phyloP scores from a whole-genome alignment of 352 stramenopile genomes.

The Phytophthora sojae region DNA sequence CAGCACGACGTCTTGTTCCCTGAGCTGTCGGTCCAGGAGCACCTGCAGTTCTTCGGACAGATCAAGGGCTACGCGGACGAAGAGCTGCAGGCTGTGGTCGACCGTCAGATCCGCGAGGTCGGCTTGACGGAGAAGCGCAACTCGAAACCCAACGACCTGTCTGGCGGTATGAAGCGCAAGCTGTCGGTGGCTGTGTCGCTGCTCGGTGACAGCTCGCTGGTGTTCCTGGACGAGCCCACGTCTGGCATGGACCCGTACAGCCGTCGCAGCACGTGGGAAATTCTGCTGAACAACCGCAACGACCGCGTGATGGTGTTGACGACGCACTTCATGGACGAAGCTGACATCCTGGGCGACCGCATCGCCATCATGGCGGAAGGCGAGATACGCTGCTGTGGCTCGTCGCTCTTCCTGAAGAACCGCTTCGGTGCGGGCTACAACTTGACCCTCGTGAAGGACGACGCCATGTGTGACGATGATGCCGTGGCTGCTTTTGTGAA shows the following conservation, averaged over 20 bases:
- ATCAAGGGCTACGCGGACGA: slow-evolving; percentile 60
- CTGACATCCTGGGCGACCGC: slow-evolving; percentile 81
- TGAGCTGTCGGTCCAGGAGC: slow-evolving; percentile 74
- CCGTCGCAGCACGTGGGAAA: slow-evolving; percentile 92
- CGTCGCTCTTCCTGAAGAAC: slow-evolving; percentile 82
- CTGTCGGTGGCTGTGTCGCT: slow-evolving; percentile 89
- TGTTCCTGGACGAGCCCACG: slow-evolving; percentile 93
- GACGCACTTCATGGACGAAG: slow-evolving; percentile 96
- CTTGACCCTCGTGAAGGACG: slow-evolving; percentile 64
- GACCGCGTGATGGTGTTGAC: slow-evolving; percentile 87
- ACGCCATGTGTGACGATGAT: slow-evolving; percentile 26
- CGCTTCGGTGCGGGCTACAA: slow-evolving; percentile 71
- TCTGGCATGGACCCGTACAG: slow-evolving; percentile 96
- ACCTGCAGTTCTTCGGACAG: slow-evolving; percentile 68
- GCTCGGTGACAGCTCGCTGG: slow-evolving; percentile 81
- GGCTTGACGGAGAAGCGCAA: slow-evolving; percentile 63
- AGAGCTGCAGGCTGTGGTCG: slow-evolving; percentile 35
- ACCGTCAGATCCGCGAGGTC: slow-evolving; percentile 55
- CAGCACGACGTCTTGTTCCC: slow-evolving; percentile 82
- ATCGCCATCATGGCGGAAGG: slow-evolving; percentile 88
- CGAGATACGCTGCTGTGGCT: slow-evolving; percentile 67
- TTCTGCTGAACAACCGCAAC: slow-evolving; percentile 65
- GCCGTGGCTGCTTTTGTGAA: slow-evolving; percentile 37
- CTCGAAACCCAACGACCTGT: slow-evolving; percentile 59
- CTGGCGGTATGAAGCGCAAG: slow-evolving; percentile 91